phyloP scores from a whole-genome alignment of 495 filamentous ascomycete species.

The Neurospora sp. region DNA sequence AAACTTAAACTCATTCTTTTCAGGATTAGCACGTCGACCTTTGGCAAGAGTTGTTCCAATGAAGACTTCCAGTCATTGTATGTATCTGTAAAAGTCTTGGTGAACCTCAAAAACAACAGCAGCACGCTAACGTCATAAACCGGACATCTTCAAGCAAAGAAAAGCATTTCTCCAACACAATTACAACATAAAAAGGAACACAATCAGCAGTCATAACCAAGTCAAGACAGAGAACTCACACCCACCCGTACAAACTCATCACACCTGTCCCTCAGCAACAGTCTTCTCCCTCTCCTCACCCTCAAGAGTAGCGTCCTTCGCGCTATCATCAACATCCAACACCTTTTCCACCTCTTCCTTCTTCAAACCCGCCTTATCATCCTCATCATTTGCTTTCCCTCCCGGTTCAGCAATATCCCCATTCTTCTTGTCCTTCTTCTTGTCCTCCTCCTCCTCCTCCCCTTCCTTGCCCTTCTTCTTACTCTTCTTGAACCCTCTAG shows the following conservation, averaged over 20 bases:
- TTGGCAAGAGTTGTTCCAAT: too few species aligned
- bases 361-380: neutral
- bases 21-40: too few species aligned
- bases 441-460: neutral
- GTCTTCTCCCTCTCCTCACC: slow-evolving; percentile 18
- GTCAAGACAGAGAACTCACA: neutral
- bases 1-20: too few species aligned
- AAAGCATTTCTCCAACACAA: too few species aligned
- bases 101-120: too few species aligned
- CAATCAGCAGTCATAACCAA: neutral
- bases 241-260: neutral
- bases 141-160: too few species aligned
- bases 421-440: neutral
- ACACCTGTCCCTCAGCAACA: neutral
- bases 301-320: slow-evolving; percentile 34
- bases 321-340: slow-evolving; percentile 39
- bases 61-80: too few species aligned
- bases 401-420: neutral
- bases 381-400: neutral
- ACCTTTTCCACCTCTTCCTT: slow-evolving; percentile 26
- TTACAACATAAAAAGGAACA: neutral
- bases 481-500: slow-evolving; percentile 16
- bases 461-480: slow-evolving; percentile 2
- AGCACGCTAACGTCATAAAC: too few species aligned
- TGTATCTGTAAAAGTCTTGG: too few species aligned